A percentile compares a stretch with the other conserved stretches of the same genome.
These are phyloP conservation scores for Naegleria lovaniensis DNA, from an alignment of 208 protist genomes.

Conservation along the genomic window DNA sequence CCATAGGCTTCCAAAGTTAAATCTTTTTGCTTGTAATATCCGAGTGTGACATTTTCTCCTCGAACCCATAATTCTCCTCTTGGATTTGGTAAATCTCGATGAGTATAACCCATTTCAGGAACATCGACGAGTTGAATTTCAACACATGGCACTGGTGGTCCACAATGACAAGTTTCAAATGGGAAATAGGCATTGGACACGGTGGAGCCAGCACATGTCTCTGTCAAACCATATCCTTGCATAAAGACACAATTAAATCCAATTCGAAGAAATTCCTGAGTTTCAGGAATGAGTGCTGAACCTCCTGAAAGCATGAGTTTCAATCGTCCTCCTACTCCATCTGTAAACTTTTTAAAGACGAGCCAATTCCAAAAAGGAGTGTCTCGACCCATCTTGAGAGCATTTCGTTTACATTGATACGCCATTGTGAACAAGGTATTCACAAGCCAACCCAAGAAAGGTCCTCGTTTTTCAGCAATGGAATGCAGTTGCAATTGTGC, in stretches of 20 bases:
- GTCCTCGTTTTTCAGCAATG: neutral
- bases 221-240: conserved; percentile 77
- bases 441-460: neutral
- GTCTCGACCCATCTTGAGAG: neutral
- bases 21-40: conserved; percentile 57
- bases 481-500: neutral
- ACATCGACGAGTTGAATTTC: conserved; percentile 28
- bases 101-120: conserved; percentile 28
- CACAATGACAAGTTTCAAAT: neutral
- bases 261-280: conserved; percentile 62
- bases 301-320: neutral
- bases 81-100: neutral
- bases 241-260: conserved; percentile 56
- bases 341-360: neutral
- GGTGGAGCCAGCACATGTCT: conserved; percentile 54
- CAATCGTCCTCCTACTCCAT: neutral
- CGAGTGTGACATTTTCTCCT: conserved; percentile 48
- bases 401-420: neutral
- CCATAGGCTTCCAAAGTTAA: conserved; percentile 47
- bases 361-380: conserved; percentile 6
- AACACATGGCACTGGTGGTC: neutral
- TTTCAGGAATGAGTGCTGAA: conserved; percentile 30
- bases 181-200: conserved; percentile 63
- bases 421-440: neutral
- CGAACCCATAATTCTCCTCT: conserved; percentile 33